phyloP scores from a whole-genome alignment of 2,329 filamentous ascomycete species.

The Purpureocillium takamizusanense region DNA sequence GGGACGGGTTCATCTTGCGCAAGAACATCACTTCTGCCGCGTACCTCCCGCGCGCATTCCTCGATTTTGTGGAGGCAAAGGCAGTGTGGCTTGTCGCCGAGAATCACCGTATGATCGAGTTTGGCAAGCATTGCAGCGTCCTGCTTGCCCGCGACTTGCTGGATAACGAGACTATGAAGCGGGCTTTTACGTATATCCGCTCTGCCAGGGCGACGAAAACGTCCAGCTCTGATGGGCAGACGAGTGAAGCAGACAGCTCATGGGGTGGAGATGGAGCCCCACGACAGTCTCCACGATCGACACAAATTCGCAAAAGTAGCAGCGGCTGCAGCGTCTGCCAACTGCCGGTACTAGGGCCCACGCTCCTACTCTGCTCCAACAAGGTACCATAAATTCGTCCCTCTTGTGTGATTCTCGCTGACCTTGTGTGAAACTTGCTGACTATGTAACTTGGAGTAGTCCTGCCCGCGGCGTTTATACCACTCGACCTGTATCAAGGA shows the following conservation, averaged over 20 bases:
- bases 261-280: conserved; percentile 8
- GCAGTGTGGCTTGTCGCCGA: conserved; percentile 41
- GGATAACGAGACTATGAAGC: conserved; percentile 30
- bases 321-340: conserved; percentile 40
- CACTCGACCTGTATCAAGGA: conserved; percentile 36
- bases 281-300: conserved; percentile 20
- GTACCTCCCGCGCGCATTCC: conserved; percentile 42
- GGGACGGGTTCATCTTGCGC: conserved; percentile 45
- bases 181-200: conserved; percentile 34
- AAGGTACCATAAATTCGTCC: conserved; percentile 33
- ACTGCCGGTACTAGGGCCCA: conserved; percentile 36
- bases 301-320: conserved; percentile 30
- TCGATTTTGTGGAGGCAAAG: conserved; percentile 41
- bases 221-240: conserved; percentile 2
- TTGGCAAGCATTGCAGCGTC: conserved; percentile 43
- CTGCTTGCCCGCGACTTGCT: conserved; percentile 40
- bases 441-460: conserved; percentile 16
- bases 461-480: conserved; percentile 34
- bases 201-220: conserved; percentile 25
- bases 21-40: conserved; percentile 41
- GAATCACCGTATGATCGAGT: conserved; percentile 40
- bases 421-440: conserved; percentile 6
- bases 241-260: conserved; percentile 3
- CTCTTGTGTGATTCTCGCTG: background rate
- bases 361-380: conserved; percentile 39